phyloP scores from a whole-genome alignment of 176 grass and related monocot species.

The Avena sativa region DNA sequence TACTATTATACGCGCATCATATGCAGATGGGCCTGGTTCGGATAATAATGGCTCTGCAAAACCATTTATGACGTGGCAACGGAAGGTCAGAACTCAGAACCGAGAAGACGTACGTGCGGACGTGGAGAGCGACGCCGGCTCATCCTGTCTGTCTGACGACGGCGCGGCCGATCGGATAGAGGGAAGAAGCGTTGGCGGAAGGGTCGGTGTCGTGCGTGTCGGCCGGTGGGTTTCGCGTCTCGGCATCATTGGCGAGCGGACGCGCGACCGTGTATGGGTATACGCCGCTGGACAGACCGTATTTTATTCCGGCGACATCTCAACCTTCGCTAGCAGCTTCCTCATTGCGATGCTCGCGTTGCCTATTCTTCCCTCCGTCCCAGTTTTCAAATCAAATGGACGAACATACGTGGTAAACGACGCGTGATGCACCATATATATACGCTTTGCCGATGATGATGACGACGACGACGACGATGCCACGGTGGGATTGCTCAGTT shows the following conservation, averaged over 20 bases:
- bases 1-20: neutral
- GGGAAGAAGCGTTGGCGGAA: neutral
- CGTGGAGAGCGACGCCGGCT: neutral
- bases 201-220: conserved; percentile 36
- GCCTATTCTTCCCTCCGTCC: neutral
- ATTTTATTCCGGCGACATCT: conserved; percentile 25
- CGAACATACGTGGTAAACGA: neutral
- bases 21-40: neutral
- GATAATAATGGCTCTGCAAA: neutral
- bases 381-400: neutral
- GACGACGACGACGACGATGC: too few species aligned
- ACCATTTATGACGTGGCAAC: neutral
- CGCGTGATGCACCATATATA: too few species aligned
- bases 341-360: neutral
- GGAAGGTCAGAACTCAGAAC: neutral
- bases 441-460: too few species aligned
- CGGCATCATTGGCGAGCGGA: neutral
- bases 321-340: neutral
- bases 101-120: neutral
- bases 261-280: neutral
- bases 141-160: neutral
- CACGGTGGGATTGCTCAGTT: too few species aligned
- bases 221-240: neutral
- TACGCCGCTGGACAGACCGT: neutral
- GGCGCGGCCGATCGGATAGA: neutral